Conservation (phyloP, 495 filamentous ascomycete species). For the Aeminium ludgeri region DNA sequence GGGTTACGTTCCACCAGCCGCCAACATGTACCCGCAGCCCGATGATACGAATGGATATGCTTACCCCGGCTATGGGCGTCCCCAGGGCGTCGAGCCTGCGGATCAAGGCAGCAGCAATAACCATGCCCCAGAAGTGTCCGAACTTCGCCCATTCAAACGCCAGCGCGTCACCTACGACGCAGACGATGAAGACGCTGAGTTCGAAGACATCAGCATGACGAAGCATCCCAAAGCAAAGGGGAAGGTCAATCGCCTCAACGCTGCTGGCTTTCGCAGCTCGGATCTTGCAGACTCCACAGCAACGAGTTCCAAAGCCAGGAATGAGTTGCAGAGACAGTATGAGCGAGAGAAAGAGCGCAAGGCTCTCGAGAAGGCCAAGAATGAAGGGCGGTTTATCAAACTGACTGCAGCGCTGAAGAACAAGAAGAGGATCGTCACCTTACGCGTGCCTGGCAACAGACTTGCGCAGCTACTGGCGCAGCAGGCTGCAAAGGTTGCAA, state of each 20-base stretch:
- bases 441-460: constrained; percentile 7
- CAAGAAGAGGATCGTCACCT: constrained; percentile 22
- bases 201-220: constrained; percentile 16
- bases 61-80: constrained; percentile 10
- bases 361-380: constrained; percentile 25
- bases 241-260: constrained; percentile 8
- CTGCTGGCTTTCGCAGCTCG: constrained; percentile 8
- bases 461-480: constrained; percentile 9
- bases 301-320: constrained; percentile 6
- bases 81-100: constrained; percentile 8
- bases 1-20: constrained; percentile 19
- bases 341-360: constrained; percentile 23
- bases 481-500: constrained; percentile 8
- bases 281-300: constrained; percentile 8
- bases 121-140: constrained; percentile 6
- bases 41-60: constrained; percentile 8
- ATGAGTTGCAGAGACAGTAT: constrained; percentile 23
- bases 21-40: constrained; percentile 20
- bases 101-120: constrained; percentile 6
- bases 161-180: constrained; percentile 10
- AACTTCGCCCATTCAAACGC: constrained; percentile 16
- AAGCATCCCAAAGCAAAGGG: constrained; percentile 18
- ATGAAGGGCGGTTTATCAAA: constrained; percentile 22
- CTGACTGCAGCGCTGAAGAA: constrained; percentile 21
- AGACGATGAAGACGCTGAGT: constrained; percentile 14